Conservation (phyloP, 176 grass and related monocot species). For the Calamus simplicifolius region DNA sequence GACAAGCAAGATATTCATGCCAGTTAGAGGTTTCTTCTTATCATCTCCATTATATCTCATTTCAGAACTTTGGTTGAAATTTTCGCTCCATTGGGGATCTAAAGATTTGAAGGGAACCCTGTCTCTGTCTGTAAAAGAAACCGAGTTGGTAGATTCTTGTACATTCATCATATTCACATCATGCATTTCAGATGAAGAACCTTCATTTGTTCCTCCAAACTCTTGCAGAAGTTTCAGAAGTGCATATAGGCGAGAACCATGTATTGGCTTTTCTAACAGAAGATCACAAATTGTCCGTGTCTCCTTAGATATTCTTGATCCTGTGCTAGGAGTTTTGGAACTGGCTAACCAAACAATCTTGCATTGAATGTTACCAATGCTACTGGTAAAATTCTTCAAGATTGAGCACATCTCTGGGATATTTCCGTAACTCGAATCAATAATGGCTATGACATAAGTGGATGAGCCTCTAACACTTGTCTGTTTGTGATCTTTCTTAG, state of each 20-base stretch:
- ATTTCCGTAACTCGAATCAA: conserved; percentile 32
- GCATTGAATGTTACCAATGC: conserved; percentile 26
- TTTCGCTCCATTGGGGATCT: too few species aligned
- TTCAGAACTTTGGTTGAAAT: too few species aligned
- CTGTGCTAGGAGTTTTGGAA: conserved; percentile 24
- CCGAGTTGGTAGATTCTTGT: too few species aligned
- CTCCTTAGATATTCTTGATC: conserved; percentile 21
- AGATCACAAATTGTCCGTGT: conserved; percentile 25
- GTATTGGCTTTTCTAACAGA: conserved; percentile 55
- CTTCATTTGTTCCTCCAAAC: conserved; percentile 11
- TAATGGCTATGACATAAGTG: conserved; percentile 30
- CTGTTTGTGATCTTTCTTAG: neutral
- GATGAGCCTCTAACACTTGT: neutral
- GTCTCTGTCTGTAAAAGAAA: too few species aligned
- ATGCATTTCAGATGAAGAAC: too few species aligned
- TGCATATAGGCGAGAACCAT: conserved; percentile 45
- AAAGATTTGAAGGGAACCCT: too few species aligned
- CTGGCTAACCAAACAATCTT: conserved; percentile 43
- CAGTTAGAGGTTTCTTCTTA: conserved; percentile 38
- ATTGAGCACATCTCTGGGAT: conserved; percentile 7
- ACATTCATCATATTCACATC: too few species aligned
- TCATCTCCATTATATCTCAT: conserved; percentile 2
- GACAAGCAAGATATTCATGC: conserved; percentile 45
- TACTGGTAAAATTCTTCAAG: conserved; percentile 9
- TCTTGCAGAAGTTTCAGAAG: conserved; percentile 30